These are phyloP conservation scores for Rhizopogon sp. DNA, from an alignment of 768 basidiomycete species.

Conservation along the genomic window DNA sequence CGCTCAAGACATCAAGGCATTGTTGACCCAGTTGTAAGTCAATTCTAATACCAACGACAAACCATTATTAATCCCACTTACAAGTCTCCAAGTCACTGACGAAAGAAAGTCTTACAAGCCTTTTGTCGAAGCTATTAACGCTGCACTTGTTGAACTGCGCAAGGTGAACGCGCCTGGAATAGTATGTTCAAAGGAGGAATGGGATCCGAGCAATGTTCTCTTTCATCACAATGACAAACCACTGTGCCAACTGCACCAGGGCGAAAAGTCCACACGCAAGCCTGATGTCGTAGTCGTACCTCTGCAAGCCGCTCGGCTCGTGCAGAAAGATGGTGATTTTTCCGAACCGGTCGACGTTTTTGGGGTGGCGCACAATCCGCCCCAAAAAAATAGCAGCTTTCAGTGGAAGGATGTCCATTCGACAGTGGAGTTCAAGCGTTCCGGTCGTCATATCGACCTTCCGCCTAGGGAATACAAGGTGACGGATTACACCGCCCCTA, in stretches of 20 bases:
- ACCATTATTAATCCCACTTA: neutral
- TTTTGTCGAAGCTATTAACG: neutral
- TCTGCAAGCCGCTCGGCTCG: neutral
- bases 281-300: neutral
- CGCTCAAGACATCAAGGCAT: neutral
- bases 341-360: too few relatives aligned
- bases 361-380: too few relatives aligned
- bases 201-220: neutral
- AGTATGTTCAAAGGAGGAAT: neutral
- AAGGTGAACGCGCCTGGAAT: neutral
- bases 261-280: neutral
- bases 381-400: neutral
- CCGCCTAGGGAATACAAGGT: neutral
- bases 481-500: neutral
- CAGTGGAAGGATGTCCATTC: neutral
- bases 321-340: too few relatives aligned
- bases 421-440: neutral
- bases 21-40: neutral
- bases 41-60: neutral
- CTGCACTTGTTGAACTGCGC: neutral
- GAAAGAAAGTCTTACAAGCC: neutral
- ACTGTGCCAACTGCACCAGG: neutral
- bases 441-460: neutral
- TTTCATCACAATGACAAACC: neutral
- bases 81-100: neutral